These are phyloP conservation scores for Alternaria triticimaculans DNA, from an alignment of 2,329 filamentous ascomycete species.

Conservation along the genomic window DNA sequence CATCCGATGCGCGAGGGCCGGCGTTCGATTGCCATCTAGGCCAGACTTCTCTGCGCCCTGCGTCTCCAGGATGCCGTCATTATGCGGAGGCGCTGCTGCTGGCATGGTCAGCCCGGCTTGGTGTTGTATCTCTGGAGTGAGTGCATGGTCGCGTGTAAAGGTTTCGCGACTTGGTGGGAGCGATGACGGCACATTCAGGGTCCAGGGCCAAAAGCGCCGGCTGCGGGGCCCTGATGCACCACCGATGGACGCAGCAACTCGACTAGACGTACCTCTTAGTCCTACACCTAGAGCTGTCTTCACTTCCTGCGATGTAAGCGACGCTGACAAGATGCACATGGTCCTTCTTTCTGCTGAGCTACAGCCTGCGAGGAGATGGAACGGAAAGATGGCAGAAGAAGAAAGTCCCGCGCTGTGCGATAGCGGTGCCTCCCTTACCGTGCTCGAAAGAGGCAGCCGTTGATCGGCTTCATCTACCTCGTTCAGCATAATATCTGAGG, in stretches of 20 bases:
- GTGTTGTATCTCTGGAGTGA: conserved; percentile 10
- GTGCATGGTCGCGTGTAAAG: conserved; percentile 33
- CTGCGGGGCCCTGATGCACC: conserved; percentile 12
- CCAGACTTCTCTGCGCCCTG: conserved; percentile 17
- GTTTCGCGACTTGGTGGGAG: conserved; percentile 16
- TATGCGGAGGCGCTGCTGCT: conserved; percentile 32
- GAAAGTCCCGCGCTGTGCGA: neutral
- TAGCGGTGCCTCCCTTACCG: conserved; percentile 1
- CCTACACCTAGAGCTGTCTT: conserved; percentile 10
- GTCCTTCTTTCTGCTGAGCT: conserved; percentile 27
- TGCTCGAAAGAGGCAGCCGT: neutral
- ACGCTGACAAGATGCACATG: conserved; percentile 41
- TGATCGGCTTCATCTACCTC: conserved; percentile 8
- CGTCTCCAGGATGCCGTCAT: conserved; percentile 31
- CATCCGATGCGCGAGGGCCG: conserved; percentile 76
- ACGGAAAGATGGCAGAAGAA: conserved; percentile 18
- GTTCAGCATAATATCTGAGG: conserved; percentile 23
- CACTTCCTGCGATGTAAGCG: conserved; percentile 35
- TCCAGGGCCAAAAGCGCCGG: conserved; percentile 14
- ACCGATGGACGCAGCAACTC: neutral
- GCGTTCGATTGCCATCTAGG: conserved; percentile 41
- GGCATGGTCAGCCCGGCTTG: conserved; percentile 35
- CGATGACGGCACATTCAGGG: conserved; percentile 34
- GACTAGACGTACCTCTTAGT: conserved; percentile 23
- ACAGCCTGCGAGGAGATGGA: conserved; percentile 40